Base-by-base conservation (phyloP, 257 asterid genomes). In the Nemophila menziesii region DNA sequence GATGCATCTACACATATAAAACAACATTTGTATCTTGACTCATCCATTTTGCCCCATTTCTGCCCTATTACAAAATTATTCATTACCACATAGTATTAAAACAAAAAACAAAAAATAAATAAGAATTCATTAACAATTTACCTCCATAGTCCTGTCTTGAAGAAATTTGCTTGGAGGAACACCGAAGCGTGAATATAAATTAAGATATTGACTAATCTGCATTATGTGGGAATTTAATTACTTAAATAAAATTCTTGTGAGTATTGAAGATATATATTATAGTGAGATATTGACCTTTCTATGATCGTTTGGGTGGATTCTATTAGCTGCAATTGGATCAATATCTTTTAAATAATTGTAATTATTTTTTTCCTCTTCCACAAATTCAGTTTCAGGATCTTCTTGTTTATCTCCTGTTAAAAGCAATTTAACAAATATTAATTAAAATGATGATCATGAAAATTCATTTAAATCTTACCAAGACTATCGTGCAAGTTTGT, bases 41-140 rank as follows among this genome's bases (percentile, higher is more conserved):
- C 69, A 63, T 79, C 93, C 49, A 81, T 76, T 48, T 42, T 78
- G 38, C 99, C 99, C 96, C 96, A 85, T 58, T 85, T 77, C 99
- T 90, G 94, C 84, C 86, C 86, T 79, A 54, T 51, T 60, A 58
- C 62, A 56, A 55, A 64, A 55, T 61, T 43, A 64, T 33, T 26
- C 33, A 26, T 26, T 26, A 26, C 33, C 33, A 26, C 6, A 26
- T n/a, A n/a, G n/a, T n/a, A n/a, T n/a, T n/a, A n/a, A n/a, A n/a
- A n/a, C n/a, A n/a, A n/a, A n/a, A n/a, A n/a, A n/a, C n/a, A n/a
- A n/a, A n/a, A n/a, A n/a, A n/a, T n/a, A n/a, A 54, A 45, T 15
- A 26, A 38, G 34, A 29, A 44, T 12, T 52, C 49, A 46, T 39
- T 16, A 49, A 47, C 39, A 55, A 70, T 67, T 49, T 55, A 78